Evolutionary conservation across 2,329 filamentous ascomycete species (phyloP), one percentile per base, ranked within the genome.

Genomic region (Bipolaris zeicola): DNA sequence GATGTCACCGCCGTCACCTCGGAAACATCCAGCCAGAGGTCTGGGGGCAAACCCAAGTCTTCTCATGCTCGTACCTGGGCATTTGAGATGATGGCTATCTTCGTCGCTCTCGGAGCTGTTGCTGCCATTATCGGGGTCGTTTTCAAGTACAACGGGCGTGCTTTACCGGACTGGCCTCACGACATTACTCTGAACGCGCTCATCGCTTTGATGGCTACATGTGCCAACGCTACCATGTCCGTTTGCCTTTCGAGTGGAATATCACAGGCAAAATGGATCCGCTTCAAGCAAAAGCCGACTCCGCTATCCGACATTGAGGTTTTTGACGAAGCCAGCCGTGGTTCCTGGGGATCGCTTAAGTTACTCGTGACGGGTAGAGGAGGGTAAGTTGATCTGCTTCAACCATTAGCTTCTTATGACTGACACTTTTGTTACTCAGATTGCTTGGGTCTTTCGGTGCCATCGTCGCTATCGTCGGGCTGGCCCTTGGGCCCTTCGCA

Each of bases 181-280:
- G 45, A 59, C 39, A 61, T 61, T 13, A 59, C 58, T n/a, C 11
- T 59, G 31, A 61, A 61, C 34, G 58, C 58, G 34, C 58, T 61
- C 7, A 61, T 61, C 33, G 60, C 57, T 45, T 46, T 62, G 28
- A 33, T 62, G 34, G 57, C 60, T 36, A 62, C 57, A 3, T 45
- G 60, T 41, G 60, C 60, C 39, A 60, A 62, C 28, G 57, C 60
- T 3, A 57, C 60, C 5, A 57, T 62, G 39, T 57, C 57, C 3
- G 56, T 59, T 20, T 59, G 52, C 7, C 52, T 59, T 36, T 61
- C 58, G 16, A 61, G 56, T 49, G 58, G 58, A 20, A 50, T 61
- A 13, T 61, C 58, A 6, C 58, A 61, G 42, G 56, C 56, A 24
- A 61, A 61, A 38, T 61, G 58, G 56, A 59, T 61, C 26, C 45